Evolutionary conservation across 2,329 filamentous ascomycete species (phyloP), one percentile per base, ranked within the genome.

Genomic region (Phaeosphaeria sp.): DNA sequence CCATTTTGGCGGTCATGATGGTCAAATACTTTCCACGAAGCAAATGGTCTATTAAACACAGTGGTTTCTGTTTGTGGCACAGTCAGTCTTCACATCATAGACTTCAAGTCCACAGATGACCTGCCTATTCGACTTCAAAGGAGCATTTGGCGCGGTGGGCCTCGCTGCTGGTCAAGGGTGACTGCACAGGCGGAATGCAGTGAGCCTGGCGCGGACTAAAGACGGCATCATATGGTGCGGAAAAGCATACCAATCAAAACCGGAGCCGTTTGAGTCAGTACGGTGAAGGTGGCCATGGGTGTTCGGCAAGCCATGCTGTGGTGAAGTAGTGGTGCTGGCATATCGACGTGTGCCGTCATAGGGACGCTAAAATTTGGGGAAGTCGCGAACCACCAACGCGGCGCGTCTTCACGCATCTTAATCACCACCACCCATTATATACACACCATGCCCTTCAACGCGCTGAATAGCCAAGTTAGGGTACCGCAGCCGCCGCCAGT

Each of bases 361-460:
- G 36, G 18, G 40, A 46, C 44, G 44, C 44, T 46, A 46, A 25
- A 25, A 22, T 17, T 25, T 24, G 44, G 22, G 49, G 18, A 49
- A 64, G 58, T 64, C 60, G 64, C 60, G 63, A 57, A 36, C 30
- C 30, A 36, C 30, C 18, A 51, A 42, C 39, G 43, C 46, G 58
- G 57, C 64, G 61, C 64, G 66, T 60, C 54, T 27, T 55, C 57
- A 52, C 47, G 21, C 44, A 46, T 45, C 42, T n/a, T 36, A 17
- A 44, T 25, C 20, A 39, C 22, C 27, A 42, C 47, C 36, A n/a
- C n/a, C n/a, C n/a, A n/a, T n/a, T n/a, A n/a, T n/a, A n/a, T n/a
- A 43, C 30, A 33, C 49, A 42, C 36, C 40, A 70, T 70, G 67
- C 66, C 64, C 8, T 70, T 70, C 8, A 70, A 65, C 33, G 61